These are phyloP conservation scores for Tardiomyces depauwii DNA, from an alignment of 1,139 yeast genomes.

Conservation along the genomic window DNA sequence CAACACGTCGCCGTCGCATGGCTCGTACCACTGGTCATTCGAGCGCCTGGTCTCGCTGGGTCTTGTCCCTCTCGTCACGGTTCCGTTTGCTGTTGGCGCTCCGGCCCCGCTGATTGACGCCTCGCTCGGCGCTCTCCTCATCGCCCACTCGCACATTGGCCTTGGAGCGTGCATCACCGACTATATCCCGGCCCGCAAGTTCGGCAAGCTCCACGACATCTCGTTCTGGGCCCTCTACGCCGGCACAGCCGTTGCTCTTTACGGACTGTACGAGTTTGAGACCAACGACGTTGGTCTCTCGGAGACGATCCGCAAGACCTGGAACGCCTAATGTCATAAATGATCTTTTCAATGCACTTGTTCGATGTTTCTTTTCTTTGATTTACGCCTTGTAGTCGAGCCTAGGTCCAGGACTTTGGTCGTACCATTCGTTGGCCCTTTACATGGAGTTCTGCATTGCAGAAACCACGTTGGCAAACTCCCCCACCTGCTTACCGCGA, in stretches of 20 bases:
- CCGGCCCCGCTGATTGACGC: slow-evolving; percentile 64
- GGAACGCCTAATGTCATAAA: slow-evolving; percentile 26
- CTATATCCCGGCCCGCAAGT: slow-evolving; percentile 77
- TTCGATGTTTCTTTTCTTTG: slow-evolving; percentile 6
- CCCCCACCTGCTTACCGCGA: background rate
- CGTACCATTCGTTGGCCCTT: background rate
- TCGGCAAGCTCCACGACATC: slow-evolving; percentile 55
- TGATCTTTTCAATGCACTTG: background rate
- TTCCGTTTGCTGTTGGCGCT: slow-evolving; percentile 58
- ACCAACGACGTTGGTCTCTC: slow-evolving; percentile 56
- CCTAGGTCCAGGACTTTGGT: background rate
- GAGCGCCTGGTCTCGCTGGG: slow-evolving; percentile 60
- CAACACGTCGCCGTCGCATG: slow-evolving; percentile 49
- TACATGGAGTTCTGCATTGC: background rate
- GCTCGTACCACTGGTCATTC: slow-evolving; percentile 83
- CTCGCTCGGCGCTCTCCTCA: slow-evolving; percentile 45
- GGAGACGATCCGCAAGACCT: slow-evolving; percentile 29
- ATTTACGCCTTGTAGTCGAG: slow-evolving; percentile 4
- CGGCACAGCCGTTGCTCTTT: slow-evolving; percentile 63
- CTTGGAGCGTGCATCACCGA: slow-evolving; percentile 80
- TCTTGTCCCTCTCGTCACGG: slow-evolving; percentile 60
- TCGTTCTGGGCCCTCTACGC: slow-evolving; percentile 55
- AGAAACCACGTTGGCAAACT: background rate
- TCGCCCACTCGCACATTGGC: slow-evolving; percentile 73
- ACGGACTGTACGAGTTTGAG: slow-evolving; percentile 77